Conservation (phyloP, 805 yeast species). For the Starmerella cellae region DNA sequence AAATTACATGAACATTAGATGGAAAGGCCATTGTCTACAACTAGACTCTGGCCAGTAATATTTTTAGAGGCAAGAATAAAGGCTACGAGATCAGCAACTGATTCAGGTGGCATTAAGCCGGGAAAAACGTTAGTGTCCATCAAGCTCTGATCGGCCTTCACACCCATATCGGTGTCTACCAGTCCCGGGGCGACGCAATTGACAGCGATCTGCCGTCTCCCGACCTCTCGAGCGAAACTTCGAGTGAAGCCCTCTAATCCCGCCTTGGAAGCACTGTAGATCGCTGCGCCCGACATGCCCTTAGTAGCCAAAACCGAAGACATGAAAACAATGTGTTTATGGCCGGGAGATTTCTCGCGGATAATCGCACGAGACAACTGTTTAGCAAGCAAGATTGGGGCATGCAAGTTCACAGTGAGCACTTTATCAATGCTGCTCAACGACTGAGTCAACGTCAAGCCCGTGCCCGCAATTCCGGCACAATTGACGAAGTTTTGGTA, state of each 20-base stretch:
- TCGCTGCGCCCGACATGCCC: conserved; percentile 41
- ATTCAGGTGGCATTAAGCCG: conserved; percentile 14
- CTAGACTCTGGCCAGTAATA: conserved; percentile 17
- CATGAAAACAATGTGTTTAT: conserved; percentile 40
- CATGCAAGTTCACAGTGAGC: conserved; percentile 42
- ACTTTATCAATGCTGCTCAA: conserved; percentile 34
- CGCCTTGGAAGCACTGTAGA: conserved; percentile 58
- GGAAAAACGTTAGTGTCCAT: conserved; percentile 9
- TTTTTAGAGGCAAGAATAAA: conserved; percentile 10
- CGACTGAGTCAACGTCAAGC: conserved; percentile 36
- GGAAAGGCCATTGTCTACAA: conserved; percentile 18
- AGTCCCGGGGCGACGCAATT: conserved; percentile 61
- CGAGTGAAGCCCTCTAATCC: conserved; percentile 53
- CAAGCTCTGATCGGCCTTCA: conserved; percentile 5
- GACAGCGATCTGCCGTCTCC: conserved; percentile 40
- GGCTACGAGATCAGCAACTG: conserved; percentile 18
- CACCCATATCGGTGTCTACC: conserved; percentile 48
- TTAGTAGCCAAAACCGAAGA: conserved; percentile 44
- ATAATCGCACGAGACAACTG: conserved; percentile 41
- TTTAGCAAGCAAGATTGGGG: conserved; percentile 49
- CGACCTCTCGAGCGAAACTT: conserved; percentile 47
- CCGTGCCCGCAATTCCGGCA: conserved; percentile 48
- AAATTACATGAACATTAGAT: conserved; percentile 1
- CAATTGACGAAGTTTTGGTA: conserved; percentile 31
- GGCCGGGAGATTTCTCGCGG: conserved; percentile 18